Evolutionary conservation across 2,329 filamentous ascomycete species (phyloP).

Genomic region (Fusarium beomiforme): DNA sequence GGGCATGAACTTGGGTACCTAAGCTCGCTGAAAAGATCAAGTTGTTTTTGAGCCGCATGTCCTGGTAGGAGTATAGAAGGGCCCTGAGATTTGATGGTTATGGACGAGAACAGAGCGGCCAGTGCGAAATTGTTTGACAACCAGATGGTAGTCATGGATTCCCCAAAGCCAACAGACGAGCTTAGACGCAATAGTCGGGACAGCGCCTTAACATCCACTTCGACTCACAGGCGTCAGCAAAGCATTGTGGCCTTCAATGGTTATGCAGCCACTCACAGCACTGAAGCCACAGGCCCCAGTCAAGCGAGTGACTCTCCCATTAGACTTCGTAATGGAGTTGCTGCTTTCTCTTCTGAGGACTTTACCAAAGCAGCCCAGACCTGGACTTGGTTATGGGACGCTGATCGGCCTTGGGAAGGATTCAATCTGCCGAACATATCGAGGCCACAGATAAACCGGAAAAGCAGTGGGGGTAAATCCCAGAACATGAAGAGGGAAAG

Average conservation of each 20-base stretch:
- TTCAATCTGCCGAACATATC: background rate
- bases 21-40: background rate
- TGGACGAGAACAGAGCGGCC: background rate
- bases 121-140: background rate
- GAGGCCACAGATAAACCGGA: background rate
- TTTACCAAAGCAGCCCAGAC: background rate
- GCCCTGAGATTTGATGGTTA: background rate
- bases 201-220: background rate
- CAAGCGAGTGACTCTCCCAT: background rate
- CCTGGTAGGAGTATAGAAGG: slow-evolving; percentile 18
- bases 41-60: slow-evolving; percentile 22
- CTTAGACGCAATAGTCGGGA: background rate
- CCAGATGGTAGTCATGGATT: background rate
- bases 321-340: background rate
- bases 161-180: background rate
- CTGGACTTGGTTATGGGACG: slow-evolving; percentile 9
- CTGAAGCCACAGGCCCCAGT: background rate
- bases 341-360: too few relatives aligned
- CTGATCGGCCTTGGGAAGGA: slow-evolving; percentile 24
- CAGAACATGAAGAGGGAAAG: background rate
- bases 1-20: slow-evolving; percentile 18
- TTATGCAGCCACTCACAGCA: background rate
- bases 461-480: background rate
- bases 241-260: background rate
- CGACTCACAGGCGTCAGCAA: background rate